A percentile compares a stretch with the other conserved stretches of the same genome.
phyloP scores from a whole-genome alignment of 768 basidiomycete genomes.

The Lentinula boryana region DNA sequence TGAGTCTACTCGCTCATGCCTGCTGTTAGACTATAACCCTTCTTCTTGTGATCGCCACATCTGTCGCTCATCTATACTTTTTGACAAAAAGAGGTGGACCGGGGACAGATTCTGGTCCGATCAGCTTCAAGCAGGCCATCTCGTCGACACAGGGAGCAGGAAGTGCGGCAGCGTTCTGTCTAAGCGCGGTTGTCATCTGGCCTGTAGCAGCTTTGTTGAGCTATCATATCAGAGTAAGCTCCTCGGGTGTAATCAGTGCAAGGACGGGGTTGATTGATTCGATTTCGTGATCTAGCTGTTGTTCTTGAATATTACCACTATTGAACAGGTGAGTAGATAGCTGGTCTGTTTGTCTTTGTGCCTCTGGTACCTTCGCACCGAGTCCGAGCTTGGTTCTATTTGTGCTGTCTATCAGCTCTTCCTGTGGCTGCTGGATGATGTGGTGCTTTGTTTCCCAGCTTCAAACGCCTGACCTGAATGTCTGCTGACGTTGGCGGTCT shows the following conservation, averaged over 20 bases:
- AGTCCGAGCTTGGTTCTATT: neutral
- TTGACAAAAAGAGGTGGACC: constrained; percentile 35
- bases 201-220: constrained; percentile 72
- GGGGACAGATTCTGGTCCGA: constrained; percentile 23
- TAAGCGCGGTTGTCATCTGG: constrained; percentile 73
- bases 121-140: constrained; percentile 41
- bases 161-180: constrained; percentile 73
- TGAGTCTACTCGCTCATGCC: neutral
- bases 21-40: constrained; percentile 58
- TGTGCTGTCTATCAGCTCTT: neutral
- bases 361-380: constrained; percentile 6
- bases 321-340: constrained; percentile 72
- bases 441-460: neutral
- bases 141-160: constrained; percentile 48
- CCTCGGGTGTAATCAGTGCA: neutral
- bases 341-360: neutral
- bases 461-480: neutral
- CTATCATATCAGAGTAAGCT: constrained; percentile 82
- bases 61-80: constrained; percentile 75
- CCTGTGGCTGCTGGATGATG: neutral
- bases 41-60: constrained; percentile 73
- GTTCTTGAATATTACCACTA: constrained; percentile 87
- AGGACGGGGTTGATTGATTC: neutral
- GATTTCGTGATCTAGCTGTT: constrained; percentile 46
- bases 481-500: neutral